These are phyloP conservation scores for Globisporangium paroecandrum DNA, from an alignment of 352 stramenopile genomes.

Conservation along the genomic window DNA sequence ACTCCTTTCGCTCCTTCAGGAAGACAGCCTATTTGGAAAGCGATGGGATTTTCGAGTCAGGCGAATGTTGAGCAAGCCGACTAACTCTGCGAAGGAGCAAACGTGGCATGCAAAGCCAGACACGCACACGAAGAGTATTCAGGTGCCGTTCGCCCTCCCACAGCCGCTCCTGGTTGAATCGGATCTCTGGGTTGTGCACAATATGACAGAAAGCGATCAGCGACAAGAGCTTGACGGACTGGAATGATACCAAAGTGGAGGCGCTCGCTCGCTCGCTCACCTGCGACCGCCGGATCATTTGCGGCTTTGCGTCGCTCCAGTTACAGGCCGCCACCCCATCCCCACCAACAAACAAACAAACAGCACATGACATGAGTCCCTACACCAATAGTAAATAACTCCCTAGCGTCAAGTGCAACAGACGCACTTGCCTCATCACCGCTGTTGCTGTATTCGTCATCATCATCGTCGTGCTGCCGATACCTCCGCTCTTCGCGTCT, in stretches of 20 bases:
- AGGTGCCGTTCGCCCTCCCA: conserved; percentile 33
- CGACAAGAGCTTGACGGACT: too few relatives aligned
- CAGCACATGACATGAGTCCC: neutral
- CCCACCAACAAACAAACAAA: neutral
- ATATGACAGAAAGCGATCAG: neutral
- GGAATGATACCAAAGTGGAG: neutral
- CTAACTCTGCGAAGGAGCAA: neutral
- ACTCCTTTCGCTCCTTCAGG: conserved; percentile 29
- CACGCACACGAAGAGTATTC: conserved; percentile 27
- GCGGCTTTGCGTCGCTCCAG: neutral
- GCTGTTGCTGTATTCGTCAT: neutral
- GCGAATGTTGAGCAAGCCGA: neutral
- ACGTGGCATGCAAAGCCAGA: neutral
- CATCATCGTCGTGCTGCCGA: conserved; percentile 6
- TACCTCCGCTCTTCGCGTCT: neutral
- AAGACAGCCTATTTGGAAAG: conserved; percentile 17
- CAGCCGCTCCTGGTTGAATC: conserved; percentile 26
- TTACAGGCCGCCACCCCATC: neutral
- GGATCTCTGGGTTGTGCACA: conserved; percentile 5
- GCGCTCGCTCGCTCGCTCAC: neutral
- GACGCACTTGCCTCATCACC: neutral
- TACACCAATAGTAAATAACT: neutral
- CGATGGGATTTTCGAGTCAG: too few relatives aligned
- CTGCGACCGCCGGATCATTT: neutral
- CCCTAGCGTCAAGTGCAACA: neutral